Percentiles rank a stretch among this genome's conserved stretches.
These are phyloP conservation scores for Lathyrus aphaca DNA, from an alignment of 306 rosid genomes.

Conservation along the genomic window DNA sequence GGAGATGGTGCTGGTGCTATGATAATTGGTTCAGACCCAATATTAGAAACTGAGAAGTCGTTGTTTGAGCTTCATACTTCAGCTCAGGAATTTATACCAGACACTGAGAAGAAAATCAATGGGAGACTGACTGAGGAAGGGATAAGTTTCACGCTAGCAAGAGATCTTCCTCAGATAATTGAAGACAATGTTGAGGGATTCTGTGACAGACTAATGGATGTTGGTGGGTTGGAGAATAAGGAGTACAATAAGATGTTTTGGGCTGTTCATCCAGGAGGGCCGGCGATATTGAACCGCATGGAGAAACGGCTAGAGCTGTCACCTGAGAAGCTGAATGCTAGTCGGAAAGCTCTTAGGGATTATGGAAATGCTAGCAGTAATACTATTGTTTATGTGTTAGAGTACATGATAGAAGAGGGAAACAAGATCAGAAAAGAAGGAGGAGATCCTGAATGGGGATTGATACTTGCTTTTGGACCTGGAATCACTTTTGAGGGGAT, in stretches of 20 bases:
- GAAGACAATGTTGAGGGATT: conserved; percentile 83
- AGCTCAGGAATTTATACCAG: conserved; percentile 68
- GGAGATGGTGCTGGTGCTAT: conserved; percentile 95
- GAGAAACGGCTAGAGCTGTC: conserved; percentile 81
- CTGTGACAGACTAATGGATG: conserved; percentile 60
- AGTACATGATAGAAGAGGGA: conserved; percentile 79
- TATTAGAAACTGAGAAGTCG: conserved; percentile 54
- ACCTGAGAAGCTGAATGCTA: conserved; percentile 75
- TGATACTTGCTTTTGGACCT: conserved; percentile 94
- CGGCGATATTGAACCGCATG: conserved; percentile 79
- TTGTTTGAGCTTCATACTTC: conserved; percentile 89
- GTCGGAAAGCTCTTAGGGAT: conserved; percentile 78
- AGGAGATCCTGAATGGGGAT: conserved; percentile 69
- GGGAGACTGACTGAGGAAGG: conserved; percentile 91
- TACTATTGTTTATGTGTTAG: conserved; percentile 82
- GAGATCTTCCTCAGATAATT: conserved; percentile 89
- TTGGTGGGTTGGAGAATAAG: conserved; percentile 51
- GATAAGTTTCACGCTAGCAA: conserved; percentile 74
- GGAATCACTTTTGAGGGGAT: conserved; percentile 90
- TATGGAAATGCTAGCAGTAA: conserved; percentile 92
- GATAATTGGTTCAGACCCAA: conserved; percentile 73
- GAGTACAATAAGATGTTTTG: conserved; percentile 71
- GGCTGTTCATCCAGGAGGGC: conserved; percentile 96
- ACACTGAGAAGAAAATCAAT: conserved; percentile 76
- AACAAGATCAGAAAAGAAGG: conserved; percentile 52